phyloP scores from a whole-genome alignment of 257 asterid genomes.

The Ophiorrhiza pumila region DNA sequence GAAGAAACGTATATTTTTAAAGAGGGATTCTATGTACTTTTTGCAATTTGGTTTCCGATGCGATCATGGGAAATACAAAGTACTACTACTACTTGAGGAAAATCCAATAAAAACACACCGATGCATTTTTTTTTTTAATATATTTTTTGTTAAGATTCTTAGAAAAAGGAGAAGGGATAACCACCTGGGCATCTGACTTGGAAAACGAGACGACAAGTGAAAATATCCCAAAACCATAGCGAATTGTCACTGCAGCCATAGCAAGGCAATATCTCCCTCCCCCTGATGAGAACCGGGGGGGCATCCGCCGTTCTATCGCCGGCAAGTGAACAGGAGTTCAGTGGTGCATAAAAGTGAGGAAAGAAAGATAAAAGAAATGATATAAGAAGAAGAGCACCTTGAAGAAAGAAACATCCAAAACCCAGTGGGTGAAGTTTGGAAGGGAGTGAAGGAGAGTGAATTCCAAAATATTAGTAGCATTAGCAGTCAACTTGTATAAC shows the following conservation, averaged over 20 bases:
- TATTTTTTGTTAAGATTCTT: too few species aligned
- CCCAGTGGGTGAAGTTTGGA: slow-evolving; percentile 79
- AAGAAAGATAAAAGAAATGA: not conserved
- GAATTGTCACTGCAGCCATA: slow-evolving; percentile 86
- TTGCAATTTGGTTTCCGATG: too few species aligned
- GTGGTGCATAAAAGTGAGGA: not conserved
- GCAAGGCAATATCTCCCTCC: slow-evolving; percentile 50
- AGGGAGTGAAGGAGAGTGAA: slow-evolving; percentile 48
- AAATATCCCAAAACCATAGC: slow-evolving; percentile 68
- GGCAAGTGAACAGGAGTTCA: slow-evolving; percentile 17
- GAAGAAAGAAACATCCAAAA: slow-evolving; percentile 74
- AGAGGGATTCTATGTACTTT: not conserved
- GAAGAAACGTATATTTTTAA: too few species aligned
- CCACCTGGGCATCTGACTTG: slow-evolving; percentile 70
- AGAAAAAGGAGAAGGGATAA: not conserved
- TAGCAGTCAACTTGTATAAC: slow-evolving; percentile 32
- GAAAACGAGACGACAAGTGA: slow-evolving; percentile 35
- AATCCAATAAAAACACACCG: too few species aligned
- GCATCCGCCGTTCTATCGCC: slow-evolving; percentile 4
- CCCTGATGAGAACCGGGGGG: slow-evolving; percentile 15
- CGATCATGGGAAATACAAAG: too few species aligned
- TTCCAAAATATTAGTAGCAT: slow-evolving; percentile 16
- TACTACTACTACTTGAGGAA: too few species aligned
- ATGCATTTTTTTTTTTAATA: too few species aligned
- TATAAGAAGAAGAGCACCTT: slow-evolving; percentile 45